phyloP scores from a whole-genome alignment of 1,139 yeast species.

The Suhomyces coccinellae region DNA sequence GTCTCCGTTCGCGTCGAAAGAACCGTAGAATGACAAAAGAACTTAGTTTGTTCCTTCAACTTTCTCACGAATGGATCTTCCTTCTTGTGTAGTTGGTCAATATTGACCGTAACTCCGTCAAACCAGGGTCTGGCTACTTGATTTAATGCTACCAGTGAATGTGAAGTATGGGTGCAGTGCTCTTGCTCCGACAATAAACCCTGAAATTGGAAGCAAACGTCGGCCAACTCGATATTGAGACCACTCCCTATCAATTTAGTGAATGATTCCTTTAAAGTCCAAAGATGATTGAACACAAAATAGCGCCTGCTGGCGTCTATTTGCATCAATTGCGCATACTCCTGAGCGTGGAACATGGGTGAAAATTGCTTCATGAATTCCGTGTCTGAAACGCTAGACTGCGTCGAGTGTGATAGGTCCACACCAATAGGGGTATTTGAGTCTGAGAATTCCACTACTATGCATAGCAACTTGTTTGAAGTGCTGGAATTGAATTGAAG shows the following conservation, averaged over 20 bases:
- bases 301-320: slow-evolving; percentile 22
- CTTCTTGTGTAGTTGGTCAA: slow-evolving; percentile 1
- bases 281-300: slow-evolving; percentile 50
- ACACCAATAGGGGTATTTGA: slow-evolving; percentile 47
- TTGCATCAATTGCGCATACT: slow-evolving; percentile 30
- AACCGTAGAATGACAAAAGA: slow-evolving; percentile 25
- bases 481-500: slow-evolving; percentile 54
- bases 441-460: slow-evolving; percentile 39
- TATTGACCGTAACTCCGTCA: slow-evolving; percentile 1
- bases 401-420: slow-evolving; percentile 59
- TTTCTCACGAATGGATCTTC: slow-evolving; percentile 5
- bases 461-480: slow-evolving; percentile 50
- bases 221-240: slow-evolving; percentile 50
- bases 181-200: not conserved
- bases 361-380: slow-evolving; percentile 44
- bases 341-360: slow-evolving; percentile 50
- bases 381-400: slow-evolving; percentile 33
- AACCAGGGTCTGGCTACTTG: not conserved
- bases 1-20: slow-evolving; percentile 6
- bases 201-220: slow-evolving; percentile 14
- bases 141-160: not conserved
- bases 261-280: slow-evolving; percentile 77
- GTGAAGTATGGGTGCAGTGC: not conserved
- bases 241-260: slow-evolving; percentile 66
- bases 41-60: slow-evolving; percentile 14